phyloP scores from a whole-genome alignment of 2,329 filamentous ascomycete species.

The Chaetomiaceae sp. region DNA sequence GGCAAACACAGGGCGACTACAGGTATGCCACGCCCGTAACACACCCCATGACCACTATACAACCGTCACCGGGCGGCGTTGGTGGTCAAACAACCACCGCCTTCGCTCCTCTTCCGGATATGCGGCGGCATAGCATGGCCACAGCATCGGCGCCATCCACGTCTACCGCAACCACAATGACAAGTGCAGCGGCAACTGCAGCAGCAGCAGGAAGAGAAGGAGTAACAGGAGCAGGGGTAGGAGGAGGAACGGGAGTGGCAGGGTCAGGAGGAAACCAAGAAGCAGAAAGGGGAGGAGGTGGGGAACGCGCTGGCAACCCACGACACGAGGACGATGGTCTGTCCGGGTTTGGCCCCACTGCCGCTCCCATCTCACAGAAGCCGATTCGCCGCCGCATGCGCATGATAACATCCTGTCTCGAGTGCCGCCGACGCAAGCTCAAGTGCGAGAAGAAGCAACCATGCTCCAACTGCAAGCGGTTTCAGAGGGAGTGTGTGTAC shows the following conservation, averaged over 20 bases:
- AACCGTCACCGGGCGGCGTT: background rate
- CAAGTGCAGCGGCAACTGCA: too few relatives aligned
- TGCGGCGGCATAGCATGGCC: background rate
- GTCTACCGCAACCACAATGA: too few relatives aligned
- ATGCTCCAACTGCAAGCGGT: constrained; percentile 61
- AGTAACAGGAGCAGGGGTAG: too few relatives aligned
- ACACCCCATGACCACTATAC: background rate
- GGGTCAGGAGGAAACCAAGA: too few relatives aligned
- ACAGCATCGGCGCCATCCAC: background rate
- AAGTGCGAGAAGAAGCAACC: constrained; percentile 72
- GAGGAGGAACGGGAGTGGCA: background rate
- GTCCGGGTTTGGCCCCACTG: background rate
- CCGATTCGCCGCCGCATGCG: constrained; percentile 56
- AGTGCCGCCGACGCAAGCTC: constrained; percentile 70
- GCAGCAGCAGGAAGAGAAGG: background rate
- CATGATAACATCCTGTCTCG: constrained; percentile 64
- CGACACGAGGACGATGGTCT: background rate
- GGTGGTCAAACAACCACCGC: too few relatives aligned
- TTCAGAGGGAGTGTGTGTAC: constrained; percentile 54
- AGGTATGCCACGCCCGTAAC: background rate
- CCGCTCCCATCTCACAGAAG: constrained; percentile 25
- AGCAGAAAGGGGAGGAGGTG: background rate
- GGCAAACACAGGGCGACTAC: background rate
- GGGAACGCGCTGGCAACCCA: background rate
- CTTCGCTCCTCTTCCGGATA: background rate